These are phyloP conservation scores for Aspergillus sp. DNA, from an alignment of 2,329 filamentous ascomycete genomes.

Conservation along the genomic window DNA sequence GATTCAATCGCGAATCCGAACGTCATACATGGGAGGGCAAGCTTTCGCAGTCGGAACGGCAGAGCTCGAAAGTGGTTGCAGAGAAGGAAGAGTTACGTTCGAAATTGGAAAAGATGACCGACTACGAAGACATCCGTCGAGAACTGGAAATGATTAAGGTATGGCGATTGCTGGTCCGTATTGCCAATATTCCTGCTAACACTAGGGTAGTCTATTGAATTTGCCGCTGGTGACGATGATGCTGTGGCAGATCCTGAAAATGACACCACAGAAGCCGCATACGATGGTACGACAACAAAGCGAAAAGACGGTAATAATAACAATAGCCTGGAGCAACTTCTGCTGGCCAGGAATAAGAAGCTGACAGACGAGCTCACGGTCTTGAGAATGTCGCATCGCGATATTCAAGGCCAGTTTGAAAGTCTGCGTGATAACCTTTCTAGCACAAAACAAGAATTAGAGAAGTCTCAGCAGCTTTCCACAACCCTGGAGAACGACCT, in stretches of 20 bases:
- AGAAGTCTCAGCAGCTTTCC: slow-evolving; percentile 75
- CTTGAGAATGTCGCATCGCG: slow-evolving; percentile 85
- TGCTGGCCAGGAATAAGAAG: slow-evolving; percentile 93
- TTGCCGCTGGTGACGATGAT: slow-evolving; percentile 79
- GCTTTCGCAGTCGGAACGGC: slow-evolving; percentile 69
- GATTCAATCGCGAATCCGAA: slow-evolving; percentile 75
- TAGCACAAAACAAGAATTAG: slow-evolving; percentile 73
- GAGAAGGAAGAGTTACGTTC: slow-evolving; percentile 72
- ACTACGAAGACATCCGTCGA: slow-evolving; percentile 94
- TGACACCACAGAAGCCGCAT: slow-evolving; percentile 16
- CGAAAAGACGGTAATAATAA: slow-evolving; percentile 45
- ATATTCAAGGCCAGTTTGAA: slow-evolving; percentile 72
- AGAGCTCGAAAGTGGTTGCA: slow-evolving; percentile 62
- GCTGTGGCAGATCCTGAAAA: slow-evolving; percentile 39
- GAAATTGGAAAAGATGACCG: slow-evolving; percentile 80
- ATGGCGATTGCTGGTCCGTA: slow-evolving; percentile 5
- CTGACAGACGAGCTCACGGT: slow-evolving; percentile 88
- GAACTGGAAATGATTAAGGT: slow-evolving; percentile 89
- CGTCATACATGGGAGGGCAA: slow-evolving; percentile 68
- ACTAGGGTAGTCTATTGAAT: slow-evolving; percentile 68
- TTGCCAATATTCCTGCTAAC: slow-evolving; percentile 4
- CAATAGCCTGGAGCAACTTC: slow-evolving; percentile 80
- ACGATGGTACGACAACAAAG: slow-evolving; percentile 47
- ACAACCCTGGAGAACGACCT: slow-evolving; percentile 88
- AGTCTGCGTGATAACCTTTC: slow-evolving; percentile 76